Evolutionary conservation across 345 rosid genomes (phyloP).

Genomic region (Pistacia integerrima): DNA sequence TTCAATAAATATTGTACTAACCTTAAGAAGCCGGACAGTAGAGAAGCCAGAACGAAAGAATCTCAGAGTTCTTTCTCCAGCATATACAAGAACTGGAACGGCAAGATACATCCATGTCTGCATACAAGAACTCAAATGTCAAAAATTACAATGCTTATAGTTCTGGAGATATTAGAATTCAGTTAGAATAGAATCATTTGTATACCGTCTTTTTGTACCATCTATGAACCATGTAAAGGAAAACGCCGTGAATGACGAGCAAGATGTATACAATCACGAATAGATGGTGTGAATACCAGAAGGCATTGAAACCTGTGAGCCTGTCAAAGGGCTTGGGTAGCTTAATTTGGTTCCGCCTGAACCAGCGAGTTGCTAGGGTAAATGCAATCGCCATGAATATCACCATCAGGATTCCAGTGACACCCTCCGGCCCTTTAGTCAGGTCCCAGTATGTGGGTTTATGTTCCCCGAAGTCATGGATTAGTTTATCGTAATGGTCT

Average conservation of each 20-base stretch:
- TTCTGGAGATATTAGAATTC: neutral
- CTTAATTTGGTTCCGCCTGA: constrained; percentile 70
- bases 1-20: constrained; percentile 18
- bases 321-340: constrained; percentile 91
- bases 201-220: constrained; percentile 90
- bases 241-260: constrained; percentile 70
- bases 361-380: constrained; percentile 79
- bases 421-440: constrained; percentile 65
- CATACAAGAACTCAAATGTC: constrained; percentile 13
- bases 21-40: constrained; percentile 78
- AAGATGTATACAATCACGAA: constrained; percentile 70
- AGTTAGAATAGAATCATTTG: constrained; percentile 8
- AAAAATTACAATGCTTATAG: constrained; percentile 1
- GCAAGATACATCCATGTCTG: constrained; percentile 98
- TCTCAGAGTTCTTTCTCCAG: constrained; percentile 86
- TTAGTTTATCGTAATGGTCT: constrained; percentile 25
- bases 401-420: constrained; percentile 84
- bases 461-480: constrained; percentile 52
- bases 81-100: constrained; percentile 74
- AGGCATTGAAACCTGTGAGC: constrained; percentile 92
- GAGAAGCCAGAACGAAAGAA: constrained; percentile 85
- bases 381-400: constrained; percentile 75
- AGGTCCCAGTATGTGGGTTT: constrained; percentile 72
- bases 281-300: constrained; percentile 97
- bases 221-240: constrained; percentile 66